Evolutionary conservation across 169 alveolate species (phyloP), one percentile per base, ranked within the genome.

Genomic region (Cryptosporidium viatorum): DNA sequence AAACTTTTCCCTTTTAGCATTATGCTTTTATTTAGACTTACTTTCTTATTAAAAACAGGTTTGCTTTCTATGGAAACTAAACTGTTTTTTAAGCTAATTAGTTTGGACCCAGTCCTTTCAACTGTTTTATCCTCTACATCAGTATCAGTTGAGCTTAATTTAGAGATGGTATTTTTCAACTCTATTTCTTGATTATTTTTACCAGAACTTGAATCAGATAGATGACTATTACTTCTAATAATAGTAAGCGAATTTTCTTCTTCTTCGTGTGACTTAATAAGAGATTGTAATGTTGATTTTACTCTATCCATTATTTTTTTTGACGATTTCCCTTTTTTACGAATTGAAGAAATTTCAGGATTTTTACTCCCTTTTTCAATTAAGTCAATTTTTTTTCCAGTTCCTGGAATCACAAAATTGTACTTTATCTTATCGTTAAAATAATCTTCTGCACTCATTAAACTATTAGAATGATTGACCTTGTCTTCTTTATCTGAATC

Each of bases 271-370:
- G 65, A 62, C 12, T 65, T 41, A 43, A 39, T 62, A 16, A 80
- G 65, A 48, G 75, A 80, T 39, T 80, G 71, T 33, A 80, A 41
- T 3, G 62, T 29, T 1, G 62, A 39, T n/a, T 39, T 80, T 12
- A 80, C 50, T 50, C 23, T 43, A 12, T 80, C 48, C 75, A 65
- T 80, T 16, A 62, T 3, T 58, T 80, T 80, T 23, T 80, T 80
- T 45, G 73, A 59, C 23, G 65, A 52, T 55, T 73, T 73, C 23
- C 26, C 39, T 33, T 35, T 33, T 52, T 35, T 73, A n/a, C 35
- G 33, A 31, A 55, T 52, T 14, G 45, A 55, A 23, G 69, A 31
- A n/a, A 29, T 58, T 37, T 73, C 39, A 14, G 86, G 51, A 37
- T 26, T 55, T 4, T 55, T 29, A 3, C 68, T 58, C 9, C 60